A percentile compares a stretch with the other conserved stretches of the same genome.
phyloP scores from a whole-genome alignment of 2,329 filamentous ascomycete genomes.

The Madurella mycetomatis region DNA sequence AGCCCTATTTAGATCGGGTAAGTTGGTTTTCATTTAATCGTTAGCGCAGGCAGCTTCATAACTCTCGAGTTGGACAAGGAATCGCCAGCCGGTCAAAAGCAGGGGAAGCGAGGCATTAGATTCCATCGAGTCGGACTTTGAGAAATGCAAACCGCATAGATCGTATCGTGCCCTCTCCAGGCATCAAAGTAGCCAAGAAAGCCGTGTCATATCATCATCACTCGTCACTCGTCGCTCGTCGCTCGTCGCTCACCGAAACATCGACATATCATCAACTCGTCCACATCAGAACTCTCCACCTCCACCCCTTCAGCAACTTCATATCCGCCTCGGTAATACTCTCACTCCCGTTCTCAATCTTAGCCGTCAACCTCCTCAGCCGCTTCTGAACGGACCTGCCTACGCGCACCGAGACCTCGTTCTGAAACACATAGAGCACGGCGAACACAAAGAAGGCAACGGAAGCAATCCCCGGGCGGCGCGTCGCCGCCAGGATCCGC shows the following conservation, averaged over 20 bases:
- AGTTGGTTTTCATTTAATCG: no score
- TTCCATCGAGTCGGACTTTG: no score
- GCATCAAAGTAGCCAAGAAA: background rate
- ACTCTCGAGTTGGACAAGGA: no score
- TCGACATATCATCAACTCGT: conserved; percentile 17
- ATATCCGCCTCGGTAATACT: conserved; percentile 47
- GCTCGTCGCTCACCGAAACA: conserved; percentile 24
- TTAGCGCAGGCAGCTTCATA: no score
- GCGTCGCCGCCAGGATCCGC: conserved; percentile 44
- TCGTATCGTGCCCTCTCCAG: background rate
- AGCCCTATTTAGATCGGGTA: no score
- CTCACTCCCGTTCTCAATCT: conserved; percentile 45
- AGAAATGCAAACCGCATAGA: no score
- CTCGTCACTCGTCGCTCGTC: background rate
- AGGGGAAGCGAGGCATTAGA: no score
- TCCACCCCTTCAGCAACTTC: conserved; percentile 49
- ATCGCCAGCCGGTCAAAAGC: no score
- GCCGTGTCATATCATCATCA: background rate
- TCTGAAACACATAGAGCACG: conserved; percentile 55
- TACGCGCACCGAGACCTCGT: conserved; percentile 53
- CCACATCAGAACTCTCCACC: conserved; percentile 53
- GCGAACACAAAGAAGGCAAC: conserved; percentile 53
- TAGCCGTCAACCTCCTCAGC: conserved; percentile 43
- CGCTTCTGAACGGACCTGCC: conserved; percentile 49
- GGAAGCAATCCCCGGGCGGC: conserved; percentile 44